Evolutionary conservation across 371 early-diverging fungal species (phyloP), one percentile per base, ranked within the genome.

Genomic region (Lichtheimia ornata): DNA sequence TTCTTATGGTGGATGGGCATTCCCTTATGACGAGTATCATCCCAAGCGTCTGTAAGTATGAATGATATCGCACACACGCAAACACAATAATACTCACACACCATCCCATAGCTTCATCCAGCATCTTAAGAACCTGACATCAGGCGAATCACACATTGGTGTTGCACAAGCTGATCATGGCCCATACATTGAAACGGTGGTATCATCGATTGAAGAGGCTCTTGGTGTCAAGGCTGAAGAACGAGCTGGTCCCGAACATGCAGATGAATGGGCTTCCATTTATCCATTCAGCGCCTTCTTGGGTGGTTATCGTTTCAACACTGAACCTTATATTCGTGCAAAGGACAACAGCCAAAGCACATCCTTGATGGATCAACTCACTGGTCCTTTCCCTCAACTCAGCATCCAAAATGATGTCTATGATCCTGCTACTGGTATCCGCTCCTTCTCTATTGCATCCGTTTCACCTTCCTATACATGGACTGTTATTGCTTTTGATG

Each of bases 201-300:
- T 84, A 14, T 59, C 76, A 0, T 60, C 74, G 0, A 49, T 86
- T 2, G 84, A 84, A 53, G 45, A 73, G 1, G 54, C 76, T 42
- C 70, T 84, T 9, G 70, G 63, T 2, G 69, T 77, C 12, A 56
- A 50, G 24, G 73, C 79, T 2, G 75, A 75, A 58, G 55, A 56
- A 42, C 75, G 82, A 30, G 66, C 58, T 11, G 59, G 71, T 22
- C 28, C 53, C 4, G 54, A 61, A 14, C 75, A 82, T 35, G 80
- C 77, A 40, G 77, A 76, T 24, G 85, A 87, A 18, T 88, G 86
- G 87, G 79, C 82, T 18, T 78, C 85, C 0, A 72, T 91, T 15
- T 88, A 84, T 66, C 91, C 91, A 2, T 88, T 88, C 68, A 83
- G 83, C 62, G 83, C 83, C 30, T 91, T 88, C 65, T 63, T 91